Conservation (phyloP, 257 asterid genomes). For the Solanum sejunctum region DNA sequence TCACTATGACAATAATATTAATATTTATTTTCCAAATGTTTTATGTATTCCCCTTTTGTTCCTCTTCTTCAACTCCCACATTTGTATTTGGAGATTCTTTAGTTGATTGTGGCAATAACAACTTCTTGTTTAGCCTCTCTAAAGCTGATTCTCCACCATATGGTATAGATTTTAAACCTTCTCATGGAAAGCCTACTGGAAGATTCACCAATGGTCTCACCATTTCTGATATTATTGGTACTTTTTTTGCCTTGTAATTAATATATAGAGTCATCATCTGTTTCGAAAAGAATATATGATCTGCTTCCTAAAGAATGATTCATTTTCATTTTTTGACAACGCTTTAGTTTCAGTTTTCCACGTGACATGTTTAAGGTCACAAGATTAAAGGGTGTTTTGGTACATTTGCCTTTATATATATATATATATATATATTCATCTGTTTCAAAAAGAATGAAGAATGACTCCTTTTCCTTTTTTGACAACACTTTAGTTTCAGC, state of each 20-base stretch:
- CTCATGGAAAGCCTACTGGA: conserved; percentile 41
- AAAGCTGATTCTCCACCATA: conserved; percentile 47
- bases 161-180: conserved; percentile 41
- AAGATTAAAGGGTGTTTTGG: no score
- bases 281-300: no score
- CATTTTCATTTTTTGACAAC: no score
- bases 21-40: background rate
- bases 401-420: no score
- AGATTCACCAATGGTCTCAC: conserved; percentile 52
- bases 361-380: no score
- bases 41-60: background rate
- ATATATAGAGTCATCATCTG: background rate
- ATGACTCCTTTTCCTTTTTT: no score
- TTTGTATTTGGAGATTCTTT: conserved; percentile 46
- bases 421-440: no score
- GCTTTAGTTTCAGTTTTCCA: no score
- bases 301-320: no score
- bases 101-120: conserved; percentile 42
- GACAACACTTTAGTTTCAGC: no score
- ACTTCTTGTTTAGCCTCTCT: conserved; percentile 33
- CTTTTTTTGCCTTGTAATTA: background rate
- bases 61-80: conserved; percentile 15
- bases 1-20: background rate
- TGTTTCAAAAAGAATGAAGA: no score
- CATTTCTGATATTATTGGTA: conserved; percentile 41